phyloP scores from a whole-genome alignment of 2,329 filamentous ascomycete genomes.

The Teratosphaeria nubilosa region DNA sequence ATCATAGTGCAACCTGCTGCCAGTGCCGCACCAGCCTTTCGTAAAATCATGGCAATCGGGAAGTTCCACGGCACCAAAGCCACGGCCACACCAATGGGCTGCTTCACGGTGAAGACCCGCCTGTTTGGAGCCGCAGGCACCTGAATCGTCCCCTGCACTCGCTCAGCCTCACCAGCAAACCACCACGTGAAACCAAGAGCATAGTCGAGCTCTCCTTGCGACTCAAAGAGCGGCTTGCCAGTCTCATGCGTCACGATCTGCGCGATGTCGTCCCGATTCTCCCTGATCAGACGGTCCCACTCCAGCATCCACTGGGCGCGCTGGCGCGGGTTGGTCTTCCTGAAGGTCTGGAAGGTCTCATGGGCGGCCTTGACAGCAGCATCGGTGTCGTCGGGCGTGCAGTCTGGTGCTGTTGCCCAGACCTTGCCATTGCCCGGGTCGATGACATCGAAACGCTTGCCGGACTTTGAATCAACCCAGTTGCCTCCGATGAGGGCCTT shows the following conservation, averaged over 20 bases:
- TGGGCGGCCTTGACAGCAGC: slow-evolving; percentile 49
- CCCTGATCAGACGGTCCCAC: slow-evolving; percentile 55
- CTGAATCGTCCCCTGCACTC: slow-evolving; percentile 53
- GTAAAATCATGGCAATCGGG: slow-evolving; percentile 45
- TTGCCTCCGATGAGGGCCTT: slow-evolving; percentile 45
- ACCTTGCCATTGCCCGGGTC: slow-evolving; percentile 42
- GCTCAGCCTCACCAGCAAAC: slow-evolving; percentile 51
- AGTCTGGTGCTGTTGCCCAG: slow-evolving; percentile 39
- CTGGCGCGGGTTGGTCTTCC: slow-evolving; percentile 49
- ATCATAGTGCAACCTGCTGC: slow-evolving; percentile 68
- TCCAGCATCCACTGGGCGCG: slow-evolving; percentile 54
- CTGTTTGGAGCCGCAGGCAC: slow-evolving; percentile 51
- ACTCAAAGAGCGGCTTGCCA: slow-evolving; percentile 43
- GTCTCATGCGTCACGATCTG: slow-evolving; percentile 53
- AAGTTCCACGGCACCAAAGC: slow-evolving; percentile 65
- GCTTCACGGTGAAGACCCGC: slow-evolving; percentile 62
- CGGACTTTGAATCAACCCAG: slow-evolving; percentile 47
- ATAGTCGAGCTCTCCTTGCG: slow-evolving; percentile 45
- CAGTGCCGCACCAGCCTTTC: slow-evolving; percentile 58
- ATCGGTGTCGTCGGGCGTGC: slow-evolving; percentile 50
- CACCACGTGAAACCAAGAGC: slow-evolving; percentile 46
- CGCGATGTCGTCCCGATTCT: slow-evolving; percentile 52
- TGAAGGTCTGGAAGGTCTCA: slow-evolving; percentile 50
- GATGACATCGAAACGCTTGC: slow-evolving; percentile 47
- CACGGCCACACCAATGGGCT: slow-evolving; percentile 58